A percentile compares a stretch with the other conserved stretches of the same genome.
Conservation (phyloP, 176 grass and related monocot genomes). For the Guadua angustifolia region DNA sequence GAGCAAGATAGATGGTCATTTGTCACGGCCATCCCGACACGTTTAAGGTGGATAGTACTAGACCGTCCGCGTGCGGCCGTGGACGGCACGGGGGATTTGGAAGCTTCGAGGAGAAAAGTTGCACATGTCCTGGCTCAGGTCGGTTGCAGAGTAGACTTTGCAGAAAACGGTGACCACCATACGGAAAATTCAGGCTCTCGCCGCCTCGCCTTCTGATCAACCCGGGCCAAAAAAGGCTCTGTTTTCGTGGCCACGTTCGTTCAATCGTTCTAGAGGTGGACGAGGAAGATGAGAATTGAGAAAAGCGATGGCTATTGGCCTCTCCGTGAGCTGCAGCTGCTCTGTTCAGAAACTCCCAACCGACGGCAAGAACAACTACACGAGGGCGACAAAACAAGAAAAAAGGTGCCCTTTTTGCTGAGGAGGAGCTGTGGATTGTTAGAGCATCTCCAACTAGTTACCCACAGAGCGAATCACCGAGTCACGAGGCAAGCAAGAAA, state of each 20-base stretch:
- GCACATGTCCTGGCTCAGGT: neutral
- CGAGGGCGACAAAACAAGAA: neutral
- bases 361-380: too few species aligned
- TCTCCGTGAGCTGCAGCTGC: neutral
- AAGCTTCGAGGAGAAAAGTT: conserved; percentile 3
- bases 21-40: neutral
- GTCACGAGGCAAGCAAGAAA: conserved; percentile 4
- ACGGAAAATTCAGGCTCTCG: neutral
- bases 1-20: neutral
- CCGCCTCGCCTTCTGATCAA: neutral
- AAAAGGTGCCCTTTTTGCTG: neutral
- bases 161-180: neutral
- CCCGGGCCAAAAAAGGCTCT: neutral
- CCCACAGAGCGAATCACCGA: too few species aligned
- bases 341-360: conserved; percentile 1
- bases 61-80: neutral
- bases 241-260: neutral
- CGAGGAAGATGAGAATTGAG: neutral
- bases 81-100: neutral
- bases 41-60: neutral
- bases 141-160: neutral
- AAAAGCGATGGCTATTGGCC: neutral
- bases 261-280: neutral
- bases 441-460: too few species aligned
- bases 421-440: neutral